Conservation (phyloP, 2,329 filamentous ascomycete genomes). For the Fonsecaea nubica region DNA sequence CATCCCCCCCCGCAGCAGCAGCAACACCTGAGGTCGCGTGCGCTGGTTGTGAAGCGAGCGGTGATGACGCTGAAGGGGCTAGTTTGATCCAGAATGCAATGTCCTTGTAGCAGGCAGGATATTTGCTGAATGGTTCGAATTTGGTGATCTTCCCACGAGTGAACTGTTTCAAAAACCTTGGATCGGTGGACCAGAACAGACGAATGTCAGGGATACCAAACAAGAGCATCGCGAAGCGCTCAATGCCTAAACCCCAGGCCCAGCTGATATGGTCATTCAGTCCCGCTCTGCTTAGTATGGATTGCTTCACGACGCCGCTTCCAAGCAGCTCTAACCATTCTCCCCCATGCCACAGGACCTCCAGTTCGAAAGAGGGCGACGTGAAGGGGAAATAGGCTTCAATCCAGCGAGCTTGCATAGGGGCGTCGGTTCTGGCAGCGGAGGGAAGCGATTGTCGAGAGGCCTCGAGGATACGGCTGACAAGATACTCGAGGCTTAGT, state of each 20-base stretch:
- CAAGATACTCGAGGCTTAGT: constrained; percentile 84
- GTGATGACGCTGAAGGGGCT: constrained; percentile 40
- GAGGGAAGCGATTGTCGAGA: constrained; percentile 64
- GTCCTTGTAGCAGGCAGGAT: constrained; percentile 88
- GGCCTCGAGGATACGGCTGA: constrained; percentile 83
- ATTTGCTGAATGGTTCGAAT: constrained; percentile 88
- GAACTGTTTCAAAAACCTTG: constrained; percentile 88
- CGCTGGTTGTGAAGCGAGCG: constrained; percentile 55
- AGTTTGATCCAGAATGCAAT: constrained; percentile 86
- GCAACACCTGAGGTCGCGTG: constrained; percentile 39
- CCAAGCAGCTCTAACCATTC: constrained; percentile 96
- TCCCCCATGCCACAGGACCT: constrained; percentile 90
- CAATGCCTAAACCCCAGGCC: constrained; percentile 94
- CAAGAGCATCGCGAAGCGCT: constrained; percentile 95
- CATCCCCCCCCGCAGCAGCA: constrained; percentile 44
- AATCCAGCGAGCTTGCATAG: constrained; percentile 87
- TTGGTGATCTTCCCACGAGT: constrained; percentile 59
- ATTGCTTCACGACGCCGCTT: constrained; percentile 87
- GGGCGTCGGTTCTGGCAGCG: constrained; percentile 61
- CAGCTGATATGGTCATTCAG: constrained; percentile 80
- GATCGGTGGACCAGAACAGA: constrained; percentile 90
- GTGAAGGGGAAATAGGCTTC: constrained; percentile 99
- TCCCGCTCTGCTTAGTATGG: constrained; percentile 77
- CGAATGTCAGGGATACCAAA: constrained; percentile 97
- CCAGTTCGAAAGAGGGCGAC: constrained; percentile 91